Base-by-base conservation (phyloP, 1,139 yeast genomes). In the Geotrichum siamense region DNA sequence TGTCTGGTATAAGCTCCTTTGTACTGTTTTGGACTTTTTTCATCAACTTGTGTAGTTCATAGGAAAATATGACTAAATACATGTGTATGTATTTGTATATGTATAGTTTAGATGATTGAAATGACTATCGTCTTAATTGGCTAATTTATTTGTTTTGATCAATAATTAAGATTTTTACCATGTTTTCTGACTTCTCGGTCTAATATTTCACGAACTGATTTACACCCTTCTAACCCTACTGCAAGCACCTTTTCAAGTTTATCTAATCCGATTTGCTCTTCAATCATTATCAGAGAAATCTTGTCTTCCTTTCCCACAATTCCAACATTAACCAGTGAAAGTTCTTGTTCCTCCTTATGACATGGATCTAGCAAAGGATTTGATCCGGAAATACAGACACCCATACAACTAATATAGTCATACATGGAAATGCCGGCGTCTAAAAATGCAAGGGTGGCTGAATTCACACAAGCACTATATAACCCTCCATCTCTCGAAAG, bases 371-470 rank as follows among this genome's bases (percentile, higher is more conserved):
- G 68, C 49, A 91, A 67, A 12, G 95, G 87, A 8, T 65, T 66
- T 12, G 78, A 74, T 54, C 82, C 91, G 57, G 78, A 81, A 31
- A 85, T 65, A 0, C 96, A 97, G 5, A 89, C 84, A 28, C 82
- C 74, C 28, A 86, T 74, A 2, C 94, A 79, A 42, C 87, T 75
- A 12, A 91, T 82, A 59, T 85, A 89, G 60, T 91, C 97, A 58
- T 82, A 82, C 85, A 91, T 82, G 15, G 96, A 84, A 36, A 91
- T 80, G 38, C 98, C 98, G 1, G 97, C 96, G 64, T 93, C 97
- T 38, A 91, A 78, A 41, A 91, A 69, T 0, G 96, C 97, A 53
- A 91, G 67, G 1, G 96, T 85, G 41, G 84, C 76, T n/a, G 96
- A 86, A 60, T 93, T 91, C 40, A 86, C 72, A 56, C 93, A 76